These are phyloP conservation scores for Selaginella tamariscina DNA, from an alignment of 75 land plant genomes.

Conservation along the genomic window DNA sequence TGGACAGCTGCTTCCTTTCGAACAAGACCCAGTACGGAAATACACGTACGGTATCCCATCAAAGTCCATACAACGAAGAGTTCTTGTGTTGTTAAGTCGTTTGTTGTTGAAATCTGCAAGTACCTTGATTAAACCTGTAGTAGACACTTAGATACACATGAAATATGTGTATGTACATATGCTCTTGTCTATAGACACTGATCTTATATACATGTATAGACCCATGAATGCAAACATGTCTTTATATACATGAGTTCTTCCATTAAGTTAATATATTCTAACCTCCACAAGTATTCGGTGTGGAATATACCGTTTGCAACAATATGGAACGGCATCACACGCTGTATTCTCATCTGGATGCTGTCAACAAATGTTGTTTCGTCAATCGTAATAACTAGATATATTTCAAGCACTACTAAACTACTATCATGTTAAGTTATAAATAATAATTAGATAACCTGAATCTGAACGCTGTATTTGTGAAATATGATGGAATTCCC, in stretches of 20 bases:
- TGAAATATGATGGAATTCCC: slow-evolving; percentile 37
- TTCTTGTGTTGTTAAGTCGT: neutral
- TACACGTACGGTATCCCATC: slow-evolving; percentile 26
- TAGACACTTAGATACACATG: slow-evolving; percentile 11
- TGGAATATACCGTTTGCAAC: too few relatives aligned
- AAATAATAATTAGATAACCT: slow-evolving; percentile 15
- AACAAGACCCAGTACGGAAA: slow-evolving; percentile 42
- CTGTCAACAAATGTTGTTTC: slow-evolving; percentile 33
- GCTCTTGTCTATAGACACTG: too few relatives aligned
- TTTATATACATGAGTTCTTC: too few relatives aligned
- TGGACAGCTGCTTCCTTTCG: slow-evolving; percentile 40
- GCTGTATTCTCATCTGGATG: neutral
- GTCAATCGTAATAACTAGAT: slow-evolving; percentile 25
- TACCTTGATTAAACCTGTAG: slow-evolving; percentile 30
- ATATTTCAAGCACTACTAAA: slow-evolving; percentile 17
- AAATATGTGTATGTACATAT: too few relatives aligned
- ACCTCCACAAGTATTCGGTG: too few relatives aligned
- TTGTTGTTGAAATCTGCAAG: slow-evolving; percentile 19
- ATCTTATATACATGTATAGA: too few relatives aligned
- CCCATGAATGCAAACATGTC: too few relatives aligned
- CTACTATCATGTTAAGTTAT: slow-evolving; percentile 18
- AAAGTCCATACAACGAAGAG: neutral
- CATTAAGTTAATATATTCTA: too few relatives aligned
- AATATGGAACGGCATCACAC: too few relatives aligned
- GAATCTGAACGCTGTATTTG: too few relatives aligned